A percentile compares a stretch with the other conserved stretches of the same genome.
Conservation (phyloP, 2,329 filamentous ascomycete species). For the Fusarium foetens region DNA sequence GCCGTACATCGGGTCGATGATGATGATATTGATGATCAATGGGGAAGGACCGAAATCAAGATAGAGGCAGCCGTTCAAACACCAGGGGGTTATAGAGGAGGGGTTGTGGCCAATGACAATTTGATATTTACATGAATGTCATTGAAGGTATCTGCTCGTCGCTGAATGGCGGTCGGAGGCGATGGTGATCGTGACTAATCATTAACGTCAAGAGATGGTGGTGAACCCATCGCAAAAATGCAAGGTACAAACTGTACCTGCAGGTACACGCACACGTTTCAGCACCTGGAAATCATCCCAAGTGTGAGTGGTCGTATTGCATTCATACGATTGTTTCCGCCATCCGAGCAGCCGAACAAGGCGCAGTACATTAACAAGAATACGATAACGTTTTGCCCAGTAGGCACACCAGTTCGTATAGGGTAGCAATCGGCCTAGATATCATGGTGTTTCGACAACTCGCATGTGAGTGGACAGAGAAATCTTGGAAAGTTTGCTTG, state of each 20-base stretch:
- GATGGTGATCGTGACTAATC: slow-evolving; percentile 32
- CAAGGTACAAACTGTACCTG: slow-evolving; percentile 19
- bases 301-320: slow-evolving; percentile 4
- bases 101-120: slow-evolving; percentile 17
- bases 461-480: slow-evolving; percentile 27
- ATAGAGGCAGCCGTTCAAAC: slow-evolving; percentile 4
- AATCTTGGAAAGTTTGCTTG: slow-evolving; percentile 14
- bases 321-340: not conserved
- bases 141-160: slow-evolving; percentile 2
- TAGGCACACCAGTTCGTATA: slow-evolving; percentile 13
- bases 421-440: slow-evolving; percentile 22
- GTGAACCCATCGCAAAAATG: not conserved
- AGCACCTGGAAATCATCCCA: not conserved
- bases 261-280: slow-evolving; percentile 18
- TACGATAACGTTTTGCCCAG: slow-evolving; percentile 4
- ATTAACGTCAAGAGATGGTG: slow-evolving; percentile 8
- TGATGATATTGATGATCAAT: not conserved
- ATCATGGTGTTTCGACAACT: slow-evolving; percentile 21
- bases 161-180: slow-evolving; percentile 5
- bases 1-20: not conserved
- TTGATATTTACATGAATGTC: slow-evolving; percentile 1
- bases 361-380: slow-evolving; percentile 25
- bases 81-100: slow-evolving; percentile 1
- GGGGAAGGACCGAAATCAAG: not conserved
- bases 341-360: slow-evolving; percentile 11